Evolutionary conservation across 2,329 filamentous ascomycete genomes (phyloP).

Genomic region (Colletotrichum magnum): DNA sequence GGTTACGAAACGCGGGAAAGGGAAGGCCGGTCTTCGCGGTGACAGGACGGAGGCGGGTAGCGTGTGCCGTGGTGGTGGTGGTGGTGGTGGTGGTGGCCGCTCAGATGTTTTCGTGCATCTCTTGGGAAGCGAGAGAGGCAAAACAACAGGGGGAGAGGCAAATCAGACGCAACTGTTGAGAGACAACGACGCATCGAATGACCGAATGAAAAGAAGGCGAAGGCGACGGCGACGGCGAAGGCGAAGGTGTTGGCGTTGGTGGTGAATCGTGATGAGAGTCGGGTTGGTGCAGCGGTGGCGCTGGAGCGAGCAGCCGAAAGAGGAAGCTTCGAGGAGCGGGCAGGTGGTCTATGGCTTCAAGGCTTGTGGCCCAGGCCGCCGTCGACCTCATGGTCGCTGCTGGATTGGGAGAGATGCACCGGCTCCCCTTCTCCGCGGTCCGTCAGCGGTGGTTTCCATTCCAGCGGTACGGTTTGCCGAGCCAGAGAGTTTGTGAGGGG

Average conservation of each 20-base stretch:
- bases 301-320: conserved; percentile 9
- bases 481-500: neutral
- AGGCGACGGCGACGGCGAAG: too few species aligned
- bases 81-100: conserved; percentile 6
- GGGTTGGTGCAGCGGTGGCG: conserved; percentile 18
- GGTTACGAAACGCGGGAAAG: conserved; percentile 38
- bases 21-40: conserved; percentile 22
- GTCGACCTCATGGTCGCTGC: neutral
- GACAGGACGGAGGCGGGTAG: neutral
- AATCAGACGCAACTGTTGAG: conserved; percentile 13
- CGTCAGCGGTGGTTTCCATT: conserved; percentile 25
- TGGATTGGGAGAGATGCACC: neutral
- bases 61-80: conserved; percentile 6
- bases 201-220: neutral
- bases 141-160: conserved; percentile 26
- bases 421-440: conserved; percentile 24
- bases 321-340: conserved; percentile 18
- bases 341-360: neutral
- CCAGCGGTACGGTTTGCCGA: conserved; percentile 34
- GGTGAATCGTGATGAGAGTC: conserved; percentile 23
- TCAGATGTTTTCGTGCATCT: conserved; percentile 29
- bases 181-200: conserved; percentile 12
- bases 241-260: neutral
- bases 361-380: conserved; percentile 2
- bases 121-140: conserved; percentile 1